Evolutionary conservation across 352 stramenopile species (phyloP).

Genomic region (Plasmopara muralis): DNA sequence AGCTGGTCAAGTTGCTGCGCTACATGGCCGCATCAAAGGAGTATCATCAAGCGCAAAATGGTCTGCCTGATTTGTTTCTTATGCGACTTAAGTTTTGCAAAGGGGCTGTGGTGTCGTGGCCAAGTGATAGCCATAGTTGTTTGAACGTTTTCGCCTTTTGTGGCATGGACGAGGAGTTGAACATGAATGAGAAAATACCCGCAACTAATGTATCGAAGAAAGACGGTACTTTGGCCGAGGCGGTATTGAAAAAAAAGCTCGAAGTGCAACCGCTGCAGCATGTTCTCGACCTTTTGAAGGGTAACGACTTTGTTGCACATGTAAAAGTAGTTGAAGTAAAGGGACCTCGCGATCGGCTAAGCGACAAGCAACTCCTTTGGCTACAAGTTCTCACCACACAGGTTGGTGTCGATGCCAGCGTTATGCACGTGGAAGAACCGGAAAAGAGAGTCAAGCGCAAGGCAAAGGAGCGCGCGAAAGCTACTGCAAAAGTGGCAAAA

Average conservation of each 20-base stretch:
- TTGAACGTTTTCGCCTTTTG: conserved; percentile 47
- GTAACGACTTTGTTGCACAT: conserved; percentile 11
- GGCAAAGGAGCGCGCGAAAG: conserved; percentile 15
- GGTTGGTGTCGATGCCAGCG: conserved; percentile 44
- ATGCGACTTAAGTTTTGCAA: conserved; percentile 23
- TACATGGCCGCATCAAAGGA: conserved; percentile 69
- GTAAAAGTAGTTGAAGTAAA: conserved; percentile 86
- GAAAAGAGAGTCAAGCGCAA: conserved; percentile 35
- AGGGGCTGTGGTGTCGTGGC: conserved; percentile 3
- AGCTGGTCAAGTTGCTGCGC: conserved; percentile 37
- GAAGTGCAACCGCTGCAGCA: conserved; percentile 9
- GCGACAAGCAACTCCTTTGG: conserved; percentile 79
- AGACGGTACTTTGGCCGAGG: conserved; percentile 1
- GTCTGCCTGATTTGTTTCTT: conserved; percentile 61
- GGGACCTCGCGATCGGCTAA: conserved; percentile 73
- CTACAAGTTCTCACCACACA: conserved; percentile 54
- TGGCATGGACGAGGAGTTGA: conserved; percentile 45
- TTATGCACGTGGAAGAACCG: conserved; percentile 73
- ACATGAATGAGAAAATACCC: conserved; percentile 31
- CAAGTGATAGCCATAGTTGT: conserved; percentile 32
- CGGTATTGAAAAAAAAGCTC: conserved; percentile 9
- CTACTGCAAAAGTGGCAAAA: conserved; percentile 12
- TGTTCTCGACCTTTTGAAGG: conserved; percentile 17
- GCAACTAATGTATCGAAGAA: neutral
- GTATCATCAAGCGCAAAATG: conserved; percentile 65